phyloP scores from a whole-genome alignment of 805 yeast species.

The Candida orba region DNA sequence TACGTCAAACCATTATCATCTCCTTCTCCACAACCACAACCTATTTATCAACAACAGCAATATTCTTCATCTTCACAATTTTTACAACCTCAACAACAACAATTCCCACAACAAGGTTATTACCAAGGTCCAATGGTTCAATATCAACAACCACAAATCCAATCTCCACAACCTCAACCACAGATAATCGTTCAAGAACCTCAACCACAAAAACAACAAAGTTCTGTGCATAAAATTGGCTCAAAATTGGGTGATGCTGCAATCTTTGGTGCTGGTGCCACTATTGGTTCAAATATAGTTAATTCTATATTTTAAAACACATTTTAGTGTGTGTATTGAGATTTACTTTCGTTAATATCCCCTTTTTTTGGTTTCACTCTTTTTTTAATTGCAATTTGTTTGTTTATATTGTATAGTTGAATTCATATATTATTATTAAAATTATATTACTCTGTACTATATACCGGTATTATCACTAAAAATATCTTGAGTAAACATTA shows the following conservation, averaged over 20 bases:
- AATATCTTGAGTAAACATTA: slow-evolving; percentile 45
- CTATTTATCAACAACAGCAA: slow-evolving; percentile 22
- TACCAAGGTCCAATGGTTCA: slow-evolving; percentile 23
- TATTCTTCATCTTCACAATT: slow-evolving; percentile 12
- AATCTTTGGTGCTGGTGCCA: slow-evolving; percentile 94
- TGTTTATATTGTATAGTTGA: too few species aligned
- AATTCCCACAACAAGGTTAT: slow-evolving; percentile 24
- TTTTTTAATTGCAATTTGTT: not conserved
- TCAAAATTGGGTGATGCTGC: slow-evolving; percentile 87
- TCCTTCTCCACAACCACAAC: slow-evolving; percentile 4
- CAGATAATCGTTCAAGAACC: slow-evolving; percentile 24
- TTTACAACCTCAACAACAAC: slow-evolving; percentile 13
- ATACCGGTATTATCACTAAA: not conserved
- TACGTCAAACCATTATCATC: slow-evolving; percentile 45
- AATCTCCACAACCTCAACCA: slow-evolving; percentile 25
- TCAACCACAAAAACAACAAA: slow-evolving; percentile 19
- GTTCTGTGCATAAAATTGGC: slow-evolving; percentile 43
- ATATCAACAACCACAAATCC: slow-evolving; percentile 24
- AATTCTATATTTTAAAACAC: slow-evolving; percentile 51
- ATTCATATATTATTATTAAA: not conserved
- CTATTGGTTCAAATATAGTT: slow-evolving; percentile 78
- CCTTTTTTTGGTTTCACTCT: not conserved
- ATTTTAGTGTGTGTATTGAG: too few species aligned
- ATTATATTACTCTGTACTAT: too few species aligned
- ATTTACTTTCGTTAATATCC: not conserved